Conservation (phyloP, 1,284 basidiomycete genomes). For the Singerocomus inundabilis region DNA sequence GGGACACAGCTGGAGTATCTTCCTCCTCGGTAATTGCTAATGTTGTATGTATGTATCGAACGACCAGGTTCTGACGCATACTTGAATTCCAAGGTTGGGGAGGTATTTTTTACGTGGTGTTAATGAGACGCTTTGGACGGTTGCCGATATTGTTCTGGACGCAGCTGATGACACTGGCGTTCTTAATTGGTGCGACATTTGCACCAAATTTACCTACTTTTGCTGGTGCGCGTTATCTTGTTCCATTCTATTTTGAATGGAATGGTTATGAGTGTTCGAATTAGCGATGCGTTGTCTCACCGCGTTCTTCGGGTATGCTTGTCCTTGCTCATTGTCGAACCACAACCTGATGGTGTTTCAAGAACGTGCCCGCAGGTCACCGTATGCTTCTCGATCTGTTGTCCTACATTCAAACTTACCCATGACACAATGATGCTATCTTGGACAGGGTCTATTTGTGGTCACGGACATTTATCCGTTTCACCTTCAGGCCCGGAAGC, state of each 20-base stretch:
- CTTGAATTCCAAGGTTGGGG: conserved; percentile 44
- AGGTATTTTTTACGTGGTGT: conserved; percentile 52
- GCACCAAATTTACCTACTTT: conserved; percentile 50
- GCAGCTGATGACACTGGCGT: conserved; percentile 47
- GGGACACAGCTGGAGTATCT: conserved; percentile 52
- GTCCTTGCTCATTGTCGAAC: conserved; percentile 1
- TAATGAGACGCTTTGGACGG: conserved; percentile 55
- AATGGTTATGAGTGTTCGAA: conserved; percentile 5
- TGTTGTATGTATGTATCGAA: background rate
- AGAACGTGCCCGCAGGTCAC: conserved; percentile 70
- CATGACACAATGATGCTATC: conserved; percentile 7
- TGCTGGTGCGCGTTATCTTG: conserved; percentile 34
- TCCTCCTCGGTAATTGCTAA: conserved; percentile 44
- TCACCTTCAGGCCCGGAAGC: conserved; percentile 72
- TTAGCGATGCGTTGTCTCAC: conserved; percentile 69
- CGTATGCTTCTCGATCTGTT: conserved; percentile 36
- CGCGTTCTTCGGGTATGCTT: conserved; percentile 63
- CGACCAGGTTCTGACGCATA: conserved; percentile 2
- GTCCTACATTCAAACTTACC: background rate
- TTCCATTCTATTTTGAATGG: background rate
- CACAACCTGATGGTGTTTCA: conserved; percentile 10
- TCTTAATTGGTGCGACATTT: conserved; percentile 52
- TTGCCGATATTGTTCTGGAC: conserved; percentile 61
- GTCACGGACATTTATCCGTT: conserved; percentile 73
- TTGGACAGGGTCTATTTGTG: conserved; percentile 56